phyloP scores from a whole-genome alignment of 345 rosid genomes.

The Leavenworthia alabamica region DNA sequence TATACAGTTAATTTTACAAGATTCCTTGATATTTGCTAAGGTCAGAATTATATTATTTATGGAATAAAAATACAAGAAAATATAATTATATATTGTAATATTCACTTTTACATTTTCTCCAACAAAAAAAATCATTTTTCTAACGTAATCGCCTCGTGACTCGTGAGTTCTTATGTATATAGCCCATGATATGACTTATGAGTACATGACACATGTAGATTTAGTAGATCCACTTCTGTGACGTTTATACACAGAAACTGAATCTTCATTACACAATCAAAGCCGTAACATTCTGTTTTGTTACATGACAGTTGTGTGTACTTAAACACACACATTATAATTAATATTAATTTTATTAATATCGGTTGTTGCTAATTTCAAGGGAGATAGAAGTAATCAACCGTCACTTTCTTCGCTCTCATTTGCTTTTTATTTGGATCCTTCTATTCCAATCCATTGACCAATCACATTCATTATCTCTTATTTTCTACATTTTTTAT shows the following conservation, averaged over 20 bases:
- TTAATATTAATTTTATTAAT: not conserved
- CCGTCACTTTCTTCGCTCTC: conserved; percentile 25
- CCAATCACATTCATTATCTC: conserved; percentile 33
- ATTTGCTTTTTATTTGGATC: conserved; percentile 29
- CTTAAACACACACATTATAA: conserved; percentile 1
- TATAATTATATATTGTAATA: not conserved
- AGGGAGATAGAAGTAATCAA: conserved; percentile 13
- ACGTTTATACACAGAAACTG: conserved; percentile 23
- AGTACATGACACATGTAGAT: not conserved
- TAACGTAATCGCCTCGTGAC: conserved; percentile 10
- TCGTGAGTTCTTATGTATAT: conserved; percentile 2
- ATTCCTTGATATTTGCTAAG: not conserved
- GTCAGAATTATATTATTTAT: not conserved
- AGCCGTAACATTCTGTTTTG: conserved; percentile 26
- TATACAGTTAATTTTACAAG: not conserved
- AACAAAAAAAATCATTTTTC: not conserved
- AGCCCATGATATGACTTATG: not conserved
- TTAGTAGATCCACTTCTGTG: not conserved
- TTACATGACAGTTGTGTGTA: not conserved
- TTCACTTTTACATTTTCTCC: not conserved
- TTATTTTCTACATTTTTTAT: conserved; percentile 2
- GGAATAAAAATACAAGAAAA: not conserved
- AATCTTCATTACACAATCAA: conserved; percentile 18
- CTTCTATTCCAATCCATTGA: conserved; percentile 36
- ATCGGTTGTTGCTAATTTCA: conserved; percentile 18